phyloP scores from a whole-genome alignment of 2,329 filamentous ascomycete genomes.

The Colletotrichum falcatum region DNA sequence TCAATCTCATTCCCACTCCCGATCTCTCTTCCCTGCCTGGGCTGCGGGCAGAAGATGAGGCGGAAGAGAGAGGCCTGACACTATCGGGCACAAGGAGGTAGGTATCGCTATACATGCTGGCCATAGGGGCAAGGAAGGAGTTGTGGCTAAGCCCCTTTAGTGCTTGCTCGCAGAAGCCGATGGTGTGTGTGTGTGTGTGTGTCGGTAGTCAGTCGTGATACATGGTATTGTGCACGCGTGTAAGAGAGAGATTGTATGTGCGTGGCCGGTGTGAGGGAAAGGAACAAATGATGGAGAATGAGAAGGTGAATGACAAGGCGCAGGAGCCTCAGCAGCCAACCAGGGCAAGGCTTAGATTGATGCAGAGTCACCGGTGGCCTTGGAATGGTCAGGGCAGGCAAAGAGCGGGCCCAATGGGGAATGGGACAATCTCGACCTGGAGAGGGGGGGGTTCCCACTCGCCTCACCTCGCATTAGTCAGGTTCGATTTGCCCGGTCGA shows the following conservation, averaged over 20 bases:
- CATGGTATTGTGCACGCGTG: not conserved
- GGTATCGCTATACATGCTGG: too few relatives aligned
- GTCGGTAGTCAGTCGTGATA: too few relatives aligned
- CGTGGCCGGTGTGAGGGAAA: not conserved
- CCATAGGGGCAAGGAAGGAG: too few relatives aligned
- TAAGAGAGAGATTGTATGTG: not conserved
- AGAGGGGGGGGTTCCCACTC: too few relatives aligned
- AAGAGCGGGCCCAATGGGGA: conserved; percentile 9
- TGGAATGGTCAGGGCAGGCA: conserved; percentile 36
- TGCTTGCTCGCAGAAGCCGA: too few relatives aligned
- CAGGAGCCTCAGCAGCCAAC: conserved; percentile 26
- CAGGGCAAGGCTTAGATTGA: conserved; percentile 9
- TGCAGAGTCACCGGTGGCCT: conserved; percentile 15
- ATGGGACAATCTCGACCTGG: not conserved
- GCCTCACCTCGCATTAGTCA: conserved; percentile 27
- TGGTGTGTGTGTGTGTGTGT: too few relatives aligned
- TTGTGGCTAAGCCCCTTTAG: too few relatives aligned
- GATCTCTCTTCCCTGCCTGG: not conserved
- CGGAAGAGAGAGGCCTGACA: not conserved
- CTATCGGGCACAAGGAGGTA: not conserved
- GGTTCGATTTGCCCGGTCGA: conserved; percentile 4
- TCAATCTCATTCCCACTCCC: not conserved
- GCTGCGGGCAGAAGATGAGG: too few relatives aligned
- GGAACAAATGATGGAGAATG: not conserved
- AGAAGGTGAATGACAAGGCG: conserved; percentile 25